Percentiles rank a stretch among this genome's conserved stretches.
Evolutionary conservation across 345 rosid genomes (phyloP).

Genomic region (Cardamine resedifolia): DNA sequence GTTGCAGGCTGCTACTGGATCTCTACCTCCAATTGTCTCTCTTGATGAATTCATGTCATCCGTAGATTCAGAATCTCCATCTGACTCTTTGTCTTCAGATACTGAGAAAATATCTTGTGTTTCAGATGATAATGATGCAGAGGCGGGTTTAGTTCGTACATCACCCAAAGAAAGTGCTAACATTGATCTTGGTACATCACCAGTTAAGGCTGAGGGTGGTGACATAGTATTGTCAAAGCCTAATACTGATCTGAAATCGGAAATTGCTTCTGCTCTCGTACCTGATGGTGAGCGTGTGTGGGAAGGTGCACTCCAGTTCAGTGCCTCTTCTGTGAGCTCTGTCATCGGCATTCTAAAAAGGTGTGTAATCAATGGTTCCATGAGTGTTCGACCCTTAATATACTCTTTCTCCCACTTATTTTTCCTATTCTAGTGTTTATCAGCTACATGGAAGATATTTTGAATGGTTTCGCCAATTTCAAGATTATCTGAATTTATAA

Average conservation of each 20-base stretch:
- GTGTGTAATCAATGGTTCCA: slow-evolving; percentile 39
- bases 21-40: slow-evolving; percentile 90
- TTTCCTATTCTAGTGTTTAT: not conserved
- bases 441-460: slow-evolving; percentile 7
- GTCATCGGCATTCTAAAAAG: slow-evolving; percentile 63
- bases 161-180: slow-evolving; percentile 38
- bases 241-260: slow-evolving; percentile 20
- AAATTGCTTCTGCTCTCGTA: slow-evolving; percentile 21
- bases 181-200: slow-evolving; percentile 27
- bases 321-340: slow-evolving; percentile 45
- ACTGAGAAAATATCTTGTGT: slow-evolving; percentile 35
- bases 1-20: slow-evolving; percentile 57
- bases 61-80: slow-evolving; percentile 74
- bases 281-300: slow-evolving; percentile 59
- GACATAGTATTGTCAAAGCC: slow-evolving; percentile 25
- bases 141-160: slow-evolving; percentile 33
- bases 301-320: slow-evolving; percentile 78
- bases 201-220: slow-evolving; percentile 32
- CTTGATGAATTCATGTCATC: slow-evolving; percentile 85
- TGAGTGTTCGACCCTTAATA: slow-evolving; percentile 2
- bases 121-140: slow-evolving; percentile 41
- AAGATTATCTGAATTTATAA: not conserved
- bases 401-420: not conserved
- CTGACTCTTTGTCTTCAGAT: slow-evolving; percentile 52
- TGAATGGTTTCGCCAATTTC: not conserved